Base-by-base conservation (phyloP, 768 basidiomycete species). In the Crucibulum laeve region DNA sequence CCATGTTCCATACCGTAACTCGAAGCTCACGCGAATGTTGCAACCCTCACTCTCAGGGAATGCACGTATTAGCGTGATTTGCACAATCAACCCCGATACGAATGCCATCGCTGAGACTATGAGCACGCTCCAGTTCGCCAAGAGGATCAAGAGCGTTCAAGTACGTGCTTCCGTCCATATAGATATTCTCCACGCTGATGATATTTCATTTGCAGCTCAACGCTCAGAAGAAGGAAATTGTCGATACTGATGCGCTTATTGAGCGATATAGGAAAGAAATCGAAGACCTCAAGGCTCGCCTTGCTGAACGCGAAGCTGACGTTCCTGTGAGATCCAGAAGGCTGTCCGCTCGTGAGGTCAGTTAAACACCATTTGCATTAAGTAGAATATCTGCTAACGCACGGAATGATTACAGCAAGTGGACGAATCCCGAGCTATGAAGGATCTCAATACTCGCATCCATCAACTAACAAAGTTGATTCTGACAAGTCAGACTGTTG, bases 31-130 rank as follows among this genome's bases (percentile, higher is more conserved):
- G 13, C 82, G 92, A 18, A 80, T 98, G 62, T 77, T 98, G 4
- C 94, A 97, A 61, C 93, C 95, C 1, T 97, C 93, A 0, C 73
- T 99, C 1, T 88, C 92, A 0, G 95, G 95, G 1, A 91, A 98
- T 59, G 94, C 95, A 17, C 82, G 92, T 5, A 94, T 99, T 42
- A 92, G 90, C 32, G 94, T 99, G 13, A 86, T 98, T 41, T 96
- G 94, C 61, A 98, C 95, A 0, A 79, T 98, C 58, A 95, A 94
- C 55, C 92, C 95, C 0, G 89, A 93, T 39, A 60, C 71, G 1
- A 64, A 69, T 37, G 92, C 92, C 14, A 71, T 94, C 4, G 71
- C 80, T 5, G 95, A 98, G 67, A 90, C 84, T 5, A 82, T 83
- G 41, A 91, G 85, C 50, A 99, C 95, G 0, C 69, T 98, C 15